Conservation (phyloP, 495 filamentous ascomycete genomes). For the Penicillium longicatenatum region DNA sequence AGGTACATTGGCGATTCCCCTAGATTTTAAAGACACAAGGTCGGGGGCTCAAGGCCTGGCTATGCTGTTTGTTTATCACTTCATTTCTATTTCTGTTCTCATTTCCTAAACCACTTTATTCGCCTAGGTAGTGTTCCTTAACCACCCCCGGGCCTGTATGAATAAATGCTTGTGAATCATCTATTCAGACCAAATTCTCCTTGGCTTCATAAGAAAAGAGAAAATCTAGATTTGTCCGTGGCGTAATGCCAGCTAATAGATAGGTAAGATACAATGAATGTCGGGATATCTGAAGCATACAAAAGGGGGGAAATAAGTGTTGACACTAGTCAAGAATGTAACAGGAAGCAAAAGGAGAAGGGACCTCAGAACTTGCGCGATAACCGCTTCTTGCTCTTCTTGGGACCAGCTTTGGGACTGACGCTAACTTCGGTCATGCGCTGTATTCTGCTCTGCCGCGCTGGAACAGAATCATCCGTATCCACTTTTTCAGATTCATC, state of each 20-base stretch:
- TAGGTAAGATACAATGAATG: constrained; percentile 6
- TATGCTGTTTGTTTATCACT: too few species aligned
- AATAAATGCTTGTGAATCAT: too few species aligned
- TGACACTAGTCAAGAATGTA: neutral
- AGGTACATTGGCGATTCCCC: too few species aligned
- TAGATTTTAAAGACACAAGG: too few species aligned
- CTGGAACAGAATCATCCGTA: constrained; percentile 24
- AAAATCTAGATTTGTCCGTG: neutral
- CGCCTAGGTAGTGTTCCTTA: too few species aligned
- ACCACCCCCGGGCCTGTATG: too few species aligned
- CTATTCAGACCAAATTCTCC: too few species aligned
- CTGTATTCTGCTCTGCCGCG: constrained; percentile 23
- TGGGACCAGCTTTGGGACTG: constrained; percentile 25
- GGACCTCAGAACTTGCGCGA: constrained; percentile 17
- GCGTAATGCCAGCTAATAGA: neutral
- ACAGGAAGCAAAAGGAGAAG: neutral
- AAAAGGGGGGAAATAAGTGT: neutral
- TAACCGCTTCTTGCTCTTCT: constrained; percentile 20
- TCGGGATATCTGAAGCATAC: constrained; percentile 5
- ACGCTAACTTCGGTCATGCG: constrained; percentile 27
- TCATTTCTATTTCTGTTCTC: too few species aligned
- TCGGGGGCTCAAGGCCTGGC: too few species aligned
- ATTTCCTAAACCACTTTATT: too few species aligned
- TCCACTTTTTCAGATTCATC: constrained; percentile 36
- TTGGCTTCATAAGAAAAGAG: neutral